Conservation (phyloP, 106 monocot genomes). For the Dioscorea dumetorum region DNA sequence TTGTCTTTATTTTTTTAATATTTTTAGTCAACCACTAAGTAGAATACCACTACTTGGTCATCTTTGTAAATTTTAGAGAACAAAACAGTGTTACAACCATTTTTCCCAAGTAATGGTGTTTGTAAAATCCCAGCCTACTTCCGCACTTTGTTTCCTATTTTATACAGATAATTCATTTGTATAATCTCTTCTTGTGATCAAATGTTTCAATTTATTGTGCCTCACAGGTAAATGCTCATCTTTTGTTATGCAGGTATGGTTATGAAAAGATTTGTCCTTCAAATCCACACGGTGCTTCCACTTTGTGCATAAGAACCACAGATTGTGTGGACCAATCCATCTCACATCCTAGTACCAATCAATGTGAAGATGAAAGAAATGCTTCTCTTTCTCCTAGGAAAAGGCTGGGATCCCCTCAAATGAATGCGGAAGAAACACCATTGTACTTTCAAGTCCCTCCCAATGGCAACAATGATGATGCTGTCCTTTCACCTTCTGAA, state of each 20-base stretch:
- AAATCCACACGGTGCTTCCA: constrained; percentile 16
- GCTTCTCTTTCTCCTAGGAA: background rate
- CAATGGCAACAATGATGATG: constrained; percentile 9
- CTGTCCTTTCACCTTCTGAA: background rate
- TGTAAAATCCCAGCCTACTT: background rate
- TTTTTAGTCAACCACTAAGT: background rate
- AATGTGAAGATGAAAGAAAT: constrained; percentile 4
- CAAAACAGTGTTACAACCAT: background rate
- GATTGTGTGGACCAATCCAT: constrained; percentile 15
- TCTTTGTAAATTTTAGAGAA: background rate
- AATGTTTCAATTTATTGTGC: background rate
- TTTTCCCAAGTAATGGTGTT: background rate
- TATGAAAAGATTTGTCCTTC: constrained; percentile 17
- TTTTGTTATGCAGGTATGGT: constrained; percentile 43
- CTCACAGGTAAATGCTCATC: background rate
- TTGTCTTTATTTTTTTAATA: background rate
- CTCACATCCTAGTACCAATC: background rate
- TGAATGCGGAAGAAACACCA: constrained; percentile 14
- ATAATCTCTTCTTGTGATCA: background rate
- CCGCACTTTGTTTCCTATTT: background rate
- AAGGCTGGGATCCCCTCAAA: constrained; percentile 2
- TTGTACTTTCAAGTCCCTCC: background rate
- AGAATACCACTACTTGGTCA: background rate
- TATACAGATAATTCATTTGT: background rate
- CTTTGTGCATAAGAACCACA: constrained; percentile 14